Percentiles rank a stretch among this genome's conserved stretches.
These are phyloP conservation scores for Lathyrus aphaca DNA, from an alignment of 306 rosid genomes.

Conservation along the genomic window DNA sequence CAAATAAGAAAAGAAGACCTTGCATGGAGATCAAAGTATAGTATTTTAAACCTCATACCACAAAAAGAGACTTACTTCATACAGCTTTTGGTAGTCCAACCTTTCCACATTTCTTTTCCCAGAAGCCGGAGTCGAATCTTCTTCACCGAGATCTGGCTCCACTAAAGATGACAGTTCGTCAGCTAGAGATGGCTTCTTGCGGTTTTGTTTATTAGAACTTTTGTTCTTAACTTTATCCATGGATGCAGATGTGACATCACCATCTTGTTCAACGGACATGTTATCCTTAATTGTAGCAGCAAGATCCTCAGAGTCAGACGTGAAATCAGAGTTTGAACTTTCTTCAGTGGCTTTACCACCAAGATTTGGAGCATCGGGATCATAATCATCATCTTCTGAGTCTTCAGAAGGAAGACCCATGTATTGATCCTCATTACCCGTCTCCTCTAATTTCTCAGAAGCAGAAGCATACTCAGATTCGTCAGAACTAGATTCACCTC, in stretches of 20 bases:
- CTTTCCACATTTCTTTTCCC: slow-evolving; percentile 70
- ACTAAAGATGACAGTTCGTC: slow-evolving; percentile 65
- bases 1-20: slow-evolving; percentile 27
- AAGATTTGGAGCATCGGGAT: slow-evolving; percentile 62
- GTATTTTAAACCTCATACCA: slow-evolving; percentile 28
- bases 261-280: slow-evolving; percentile 45
- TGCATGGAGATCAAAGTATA: slow-evolving; percentile 23
- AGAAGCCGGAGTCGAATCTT: slow-evolving; percentile 52
- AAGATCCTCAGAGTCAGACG: slow-evolving; percentile 96
- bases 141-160: slow-evolving; percentile 57
- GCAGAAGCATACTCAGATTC: slow-evolving; percentile 82
- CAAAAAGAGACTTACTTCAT: slow-evolving; percentile 81
- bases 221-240: slow-evolving; percentile 35
- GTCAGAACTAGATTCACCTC: slow-evolving; percentile 65
- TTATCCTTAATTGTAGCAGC: slow-evolving; percentile 56
- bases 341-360: slow-evolving; percentile 46
- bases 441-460: slow-evolving; percentile 68
- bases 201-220: slow-evolving; percentile 49
- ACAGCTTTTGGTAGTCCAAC: slow-evolving; percentile 92
- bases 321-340: slow-evolving; percentile 90
- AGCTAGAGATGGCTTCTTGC: slow-evolving; percentile 53
- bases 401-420: slow-evolving; percentile 86
- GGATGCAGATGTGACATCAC: slow-evolving; percentile 38
- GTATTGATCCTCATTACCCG: slow-evolving; percentile 58
- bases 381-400: slow-evolving; percentile 81